Base-by-base conservation (phyloP, 495 filamentous ascomycete genomes). In the Penicillium ochrochloron region DNA sequence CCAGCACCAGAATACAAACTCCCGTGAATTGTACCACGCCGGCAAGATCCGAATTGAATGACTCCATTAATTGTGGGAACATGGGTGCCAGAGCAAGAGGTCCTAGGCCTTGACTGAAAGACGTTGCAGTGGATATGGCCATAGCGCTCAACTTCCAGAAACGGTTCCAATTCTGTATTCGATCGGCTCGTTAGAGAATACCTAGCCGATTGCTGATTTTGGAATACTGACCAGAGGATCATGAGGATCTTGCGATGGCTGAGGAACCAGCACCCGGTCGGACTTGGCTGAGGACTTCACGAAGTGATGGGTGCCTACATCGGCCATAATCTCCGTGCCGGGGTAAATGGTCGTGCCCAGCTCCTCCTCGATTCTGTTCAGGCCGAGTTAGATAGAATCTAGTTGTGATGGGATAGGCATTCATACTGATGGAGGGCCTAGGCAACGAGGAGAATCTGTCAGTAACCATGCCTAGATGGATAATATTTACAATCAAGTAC, bases 261-360 rank as follows among this genome's bases (percentile, higher is more conserved):
- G 83, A 15, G 83, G 84, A 3, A 86, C 81, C 15, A 86, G 77
- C 3, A 85, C 84, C 2, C 75, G 72, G 31, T 80, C 67, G 21
- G 75, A 78, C 10, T 70, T 60, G 41, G 66, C 56, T 1, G 74
- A 74, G 15, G 78, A 77, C 70, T 87, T 86, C 70, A 87, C 83
- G 63, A 89, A 88, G 68, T 87, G 85, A 73, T 87, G 85, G 0
- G 72, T 71, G 23, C 85, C 86, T 54, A 87, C 78, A 70, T 85
- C 83, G 39, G 76, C 72, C 86, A 88, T 89, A 71, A 88, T 82
- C 74, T 89, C 86, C 14, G 86, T 89, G 2, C 86, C 86, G 1
- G 86, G 86, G 41, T 85, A 78, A 56, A 89, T 85, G 63, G 84
- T 79, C 29, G 78, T 81, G 31, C 84, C 73, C 55, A 88, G 77